phyloP scores from a whole-genome alignment of 345 rosid species.

The Salix koriyanagi region DNA sequence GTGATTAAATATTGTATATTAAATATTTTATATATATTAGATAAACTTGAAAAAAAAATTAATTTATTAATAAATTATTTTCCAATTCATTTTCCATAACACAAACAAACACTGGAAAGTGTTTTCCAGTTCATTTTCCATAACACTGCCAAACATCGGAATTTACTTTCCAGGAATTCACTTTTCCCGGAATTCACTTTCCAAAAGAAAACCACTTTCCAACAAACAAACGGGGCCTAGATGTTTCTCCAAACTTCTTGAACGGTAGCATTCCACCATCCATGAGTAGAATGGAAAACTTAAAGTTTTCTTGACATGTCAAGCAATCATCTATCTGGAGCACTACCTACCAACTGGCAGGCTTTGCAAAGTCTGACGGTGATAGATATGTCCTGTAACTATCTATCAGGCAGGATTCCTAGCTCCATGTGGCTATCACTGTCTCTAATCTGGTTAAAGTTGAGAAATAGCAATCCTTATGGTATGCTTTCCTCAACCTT shows the following conservation, averaged over 20 bases:
- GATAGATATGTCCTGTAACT: constrained; percentile 44
- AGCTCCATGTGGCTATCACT: constrained; percentile 32
- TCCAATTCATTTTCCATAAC: no score
- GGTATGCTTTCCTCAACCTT: constrained; percentile 48
- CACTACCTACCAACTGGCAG: constrained; percentile 26
- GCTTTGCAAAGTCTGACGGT: not conserved
- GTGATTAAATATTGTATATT: no score
- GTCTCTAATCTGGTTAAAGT: constrained; percentile 38
- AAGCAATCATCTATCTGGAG: constrained; percentile 23
- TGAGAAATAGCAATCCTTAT: constrained; percentile 40
- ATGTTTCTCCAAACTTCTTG: constrained; percentile 22
- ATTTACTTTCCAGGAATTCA: no score
- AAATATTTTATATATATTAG: no score
- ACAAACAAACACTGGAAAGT: no score
- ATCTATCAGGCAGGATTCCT: constrained; percentile 42
- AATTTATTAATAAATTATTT: no score
- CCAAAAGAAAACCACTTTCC: no score
- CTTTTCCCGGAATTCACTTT: no score
- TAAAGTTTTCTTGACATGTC: constrained; percentile 19
- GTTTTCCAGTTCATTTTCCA: no score
- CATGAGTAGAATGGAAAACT: constrained; percentile 1
- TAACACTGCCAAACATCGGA: no score
- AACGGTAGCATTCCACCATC: constrained; percentile 21
- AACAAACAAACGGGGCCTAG: not conserved
- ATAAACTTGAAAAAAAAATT: no score